Percentiles rank a stretch among this genome's conserved stretches.
Conservation (phyloP, 2,329 filamentous ascomycete genomes). For the Pseudogymnoascus sp. region DNA sequence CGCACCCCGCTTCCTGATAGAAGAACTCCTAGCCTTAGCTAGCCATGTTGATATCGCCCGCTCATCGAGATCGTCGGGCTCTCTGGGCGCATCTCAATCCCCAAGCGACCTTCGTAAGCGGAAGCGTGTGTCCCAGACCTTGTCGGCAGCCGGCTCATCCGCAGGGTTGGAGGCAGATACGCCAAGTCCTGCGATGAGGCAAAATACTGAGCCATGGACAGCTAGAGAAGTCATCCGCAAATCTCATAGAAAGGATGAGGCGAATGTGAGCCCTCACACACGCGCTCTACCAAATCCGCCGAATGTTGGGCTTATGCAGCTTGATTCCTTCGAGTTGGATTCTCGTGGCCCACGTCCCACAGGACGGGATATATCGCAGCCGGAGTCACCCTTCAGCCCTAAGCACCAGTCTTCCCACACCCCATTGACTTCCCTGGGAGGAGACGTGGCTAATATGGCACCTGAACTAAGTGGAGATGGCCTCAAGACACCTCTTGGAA, state of each 20-base stretch:
- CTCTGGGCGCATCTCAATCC: not conserved
- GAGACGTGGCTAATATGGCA: not conserved
- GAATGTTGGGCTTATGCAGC: constrained; percentile 1
- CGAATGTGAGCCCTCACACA: constrained; percentile 5
- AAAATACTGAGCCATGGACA: not conserved
- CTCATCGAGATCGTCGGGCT: constrained; percentile 3
- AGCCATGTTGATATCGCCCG: constrained; percentile 20
- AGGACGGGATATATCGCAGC: not conserved
- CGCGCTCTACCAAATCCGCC: constrained; percentile 10
- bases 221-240: constrained; percentile 2
- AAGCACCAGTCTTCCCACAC: not conserved
- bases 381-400: not conserved
- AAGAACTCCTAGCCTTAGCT: constrained; percentile 68
- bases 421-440: not conserved
- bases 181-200: not conserved
- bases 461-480: not conserved
- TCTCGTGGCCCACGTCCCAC: not conserved
- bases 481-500: not conserved
- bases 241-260: not conserved
- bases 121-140: constrained; percentile 41
- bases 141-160: constrained; percentile 15
- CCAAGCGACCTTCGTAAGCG: constrained; percentile 41
- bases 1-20: constrained; percentile 71
- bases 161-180: constrained; percentile 17
- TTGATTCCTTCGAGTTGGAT: not conserved